Evolutionary conservation across 441 rosid species (phyloP), one percentile per base, ranked within the genome.

Genomic region (Gossypium gossypioides): DNA sequence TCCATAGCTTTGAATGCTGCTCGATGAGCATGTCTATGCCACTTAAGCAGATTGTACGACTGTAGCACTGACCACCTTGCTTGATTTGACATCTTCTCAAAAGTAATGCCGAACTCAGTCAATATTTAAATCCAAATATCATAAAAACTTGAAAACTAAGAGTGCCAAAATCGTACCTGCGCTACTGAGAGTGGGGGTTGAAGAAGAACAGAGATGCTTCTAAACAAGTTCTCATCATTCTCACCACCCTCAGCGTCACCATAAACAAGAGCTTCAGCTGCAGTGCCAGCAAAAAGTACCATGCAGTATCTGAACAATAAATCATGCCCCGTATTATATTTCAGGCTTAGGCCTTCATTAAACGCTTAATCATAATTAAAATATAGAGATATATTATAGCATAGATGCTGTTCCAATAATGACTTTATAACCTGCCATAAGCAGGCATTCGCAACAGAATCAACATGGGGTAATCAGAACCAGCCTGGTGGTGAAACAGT

Each of bases 241-340:
- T 93, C 98, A 73, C 98, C 96, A 67, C 97, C 97, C 77, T 93
- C 97, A 12, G 98, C 98, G 56, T 91, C 93, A 3, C 98, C 92
- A 59, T 91, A 93, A 63, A 93, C 83, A 56, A 93, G 91, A 25
- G 98, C 88, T 81, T 91, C 98, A 46, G 98, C 98, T 72, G 98
- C 96, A 79, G 90, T 93, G 73, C 98, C 98, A 71, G 95, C 97
- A 76, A 89, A 93, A 70, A 91, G 92, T 74, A 93, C 97, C 96
- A 91, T 90, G 85, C 90, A 84, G 79, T 93, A 93, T 87, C 98
- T 93, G 84, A 72, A 21, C 71, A 72, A 54, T 40, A 68, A 7
- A 51, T 32, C 65, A 78, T 18, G 52, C 48, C 69, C 76, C 57
- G 32, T 64, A 24, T 21, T 42, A 64, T 40, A 44, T 48, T 46